These are phyloP conservation scores for Penicillium sp. DNA, from an alignment of 2,329 filamentous ascomycete genomes.

Conservation along the genomic window DNA sequence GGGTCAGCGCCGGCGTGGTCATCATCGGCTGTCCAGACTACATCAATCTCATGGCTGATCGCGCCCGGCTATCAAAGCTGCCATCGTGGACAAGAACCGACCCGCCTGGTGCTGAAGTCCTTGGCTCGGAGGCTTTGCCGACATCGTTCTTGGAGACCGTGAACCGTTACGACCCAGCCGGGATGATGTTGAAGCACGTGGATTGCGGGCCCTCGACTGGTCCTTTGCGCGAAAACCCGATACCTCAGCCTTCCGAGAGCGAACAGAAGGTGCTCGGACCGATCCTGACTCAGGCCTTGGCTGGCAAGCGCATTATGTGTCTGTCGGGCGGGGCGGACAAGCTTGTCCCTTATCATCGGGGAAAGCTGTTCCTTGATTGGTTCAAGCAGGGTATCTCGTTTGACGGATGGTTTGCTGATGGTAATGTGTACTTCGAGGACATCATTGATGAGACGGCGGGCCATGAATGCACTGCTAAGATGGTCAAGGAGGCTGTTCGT, in stretches of 20 bases:
- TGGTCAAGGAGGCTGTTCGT: constrained; percentile 54
- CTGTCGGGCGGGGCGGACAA: constrained; percentile 56
- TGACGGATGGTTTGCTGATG: constrained; percentile 49
- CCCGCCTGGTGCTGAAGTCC: constrained; percentile 59
- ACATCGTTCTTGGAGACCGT: constrained; percentile 61
- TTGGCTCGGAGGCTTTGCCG: constrained; percentile 77
- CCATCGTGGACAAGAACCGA: constrained; percentile 56
- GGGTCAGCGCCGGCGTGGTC: constrained; percentile 72
- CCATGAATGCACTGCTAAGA: constrained; percentile 56
- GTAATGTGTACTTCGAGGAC: constrained; percentile 54
- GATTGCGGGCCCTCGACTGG: constrained; percentile 19
- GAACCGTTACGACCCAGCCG: constrained; percentile 68
- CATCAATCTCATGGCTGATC: constrained; percentile 71
- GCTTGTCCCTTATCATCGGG: constrained; percentile 57
- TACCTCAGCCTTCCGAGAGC: constrained; percentile 40
- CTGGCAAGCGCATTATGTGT: constrained; percentile 53
- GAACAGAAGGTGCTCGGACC: constrained; percentile 46
- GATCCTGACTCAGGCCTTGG: constrained; percentile 41
- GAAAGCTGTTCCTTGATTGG: constrained; percentile 55
- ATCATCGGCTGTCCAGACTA: constrained; percentile 91
- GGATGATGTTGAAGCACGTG: constrained; percentile 61
- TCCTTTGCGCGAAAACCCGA: constrained; percentile 28
- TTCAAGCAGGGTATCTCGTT: constrained; percentile 48
- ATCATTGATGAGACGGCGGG: constrained; percentile 54
- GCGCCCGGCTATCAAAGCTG: constrained; percentile 68